Conservation (phyloP, 1,284 basidiomycete species). For the Flammula alnicola region DNA sequence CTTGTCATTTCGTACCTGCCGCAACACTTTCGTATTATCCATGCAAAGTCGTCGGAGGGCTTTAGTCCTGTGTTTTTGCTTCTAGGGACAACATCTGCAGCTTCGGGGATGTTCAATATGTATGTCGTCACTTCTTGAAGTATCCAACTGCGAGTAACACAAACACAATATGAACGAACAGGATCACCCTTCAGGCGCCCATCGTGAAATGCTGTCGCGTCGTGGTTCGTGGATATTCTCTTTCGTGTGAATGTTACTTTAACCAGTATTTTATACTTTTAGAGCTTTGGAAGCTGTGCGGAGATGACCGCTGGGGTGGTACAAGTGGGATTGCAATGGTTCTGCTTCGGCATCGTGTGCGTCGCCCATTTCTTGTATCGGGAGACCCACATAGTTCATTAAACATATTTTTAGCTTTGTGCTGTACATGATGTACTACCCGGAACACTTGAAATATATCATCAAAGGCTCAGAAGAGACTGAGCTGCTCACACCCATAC, state of each 20-base stretch:
- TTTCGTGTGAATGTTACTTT: neutral
- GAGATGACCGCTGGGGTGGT: slow-evolving; percentile 85
- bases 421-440: slow-evolving; percentile 94
- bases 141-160: too few relatives aligned
- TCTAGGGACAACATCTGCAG: slow-evolving; percentile 85
- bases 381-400: neutral
- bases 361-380: slow-evolving; percentile 33
- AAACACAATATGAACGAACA: too few relatives aligned
- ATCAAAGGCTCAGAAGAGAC: slow-evolving; percentile 48
- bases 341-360: slow-evolving; percentile 85
- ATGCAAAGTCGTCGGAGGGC: slow-evolving; percentile 80
- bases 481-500: slow-evolving; percentile 40
- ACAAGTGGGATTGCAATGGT: slow-evolving; percentile 87
- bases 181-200: slow-evolving; percentile 88
- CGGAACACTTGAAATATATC: slow-evolving; percentile 75
- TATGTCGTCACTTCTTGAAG: slow-evolving; percentile 36
- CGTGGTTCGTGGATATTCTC: slow-evolving; percentile 55
- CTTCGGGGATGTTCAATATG: slow-evolving; percentile 85
- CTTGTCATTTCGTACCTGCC: slow-evolving; percentile 88
- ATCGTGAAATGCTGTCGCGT: slow-evolving; percentile 83
- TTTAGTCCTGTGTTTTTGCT: slow-evolving; percentile 94
- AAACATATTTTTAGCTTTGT: slow-evolving; percentile 61
- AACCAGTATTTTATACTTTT: neutral
- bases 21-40: slow-evolving; percentile 82
- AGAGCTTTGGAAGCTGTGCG: slow-evolving; percentile 78